A percentile compares a stretch with the other conserved stretches of the same genome.
These are phyloP conservation scores for Lippia alba DNA, from an alignment of 305 asterid species.

Conservation along the genomic window DNA sequence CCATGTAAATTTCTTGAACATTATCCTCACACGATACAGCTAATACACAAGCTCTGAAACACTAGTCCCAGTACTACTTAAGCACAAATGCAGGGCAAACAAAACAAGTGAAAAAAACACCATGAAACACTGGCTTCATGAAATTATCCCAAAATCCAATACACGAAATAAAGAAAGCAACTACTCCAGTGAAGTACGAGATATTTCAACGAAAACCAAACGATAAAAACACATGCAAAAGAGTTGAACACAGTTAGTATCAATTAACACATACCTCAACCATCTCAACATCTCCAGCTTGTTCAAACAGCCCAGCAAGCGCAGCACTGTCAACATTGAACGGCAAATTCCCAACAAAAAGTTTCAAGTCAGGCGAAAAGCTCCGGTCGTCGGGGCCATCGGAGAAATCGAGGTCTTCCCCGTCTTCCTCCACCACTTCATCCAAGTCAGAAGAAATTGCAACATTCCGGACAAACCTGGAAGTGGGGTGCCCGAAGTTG, in stretches of 20 bases:
- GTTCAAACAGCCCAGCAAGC: conserved; percentile 74
- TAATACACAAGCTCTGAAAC: not conserved
- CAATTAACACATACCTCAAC: conserved; percentile 66
- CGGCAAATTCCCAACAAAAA: conserved; percentile 95
- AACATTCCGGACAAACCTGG: conserved; percentile 47
- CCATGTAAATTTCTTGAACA: conserved; percentile 1
- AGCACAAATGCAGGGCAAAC: not conserved
- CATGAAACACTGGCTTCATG: no score
- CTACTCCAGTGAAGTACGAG: not conserved
- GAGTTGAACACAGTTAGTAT: not conserved
- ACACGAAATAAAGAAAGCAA: not conserved
- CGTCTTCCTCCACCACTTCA: conserved; percentile 35
- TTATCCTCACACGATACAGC: conserved; percentile 3
- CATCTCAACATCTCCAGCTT: conserved; percentile 80
- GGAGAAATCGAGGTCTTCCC: conserved; percentile 39
- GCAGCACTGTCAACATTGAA: conserved; percentile 71
- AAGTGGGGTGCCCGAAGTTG: conserved; percentile 20
- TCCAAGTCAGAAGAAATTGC: conserved; percentile 71
- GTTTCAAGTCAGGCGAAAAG: conserved; percentile 62
- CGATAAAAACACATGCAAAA: not conserved
- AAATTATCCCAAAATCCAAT: no score
- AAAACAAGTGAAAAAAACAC: not conserved
- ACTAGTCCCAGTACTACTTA: not conserved
- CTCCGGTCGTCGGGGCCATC: conserved; percentile 34
- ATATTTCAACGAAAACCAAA: not conserved